Conservation (phyloP, 176 grass and related monocot species). For the Raddia distichophylla region DNA sequence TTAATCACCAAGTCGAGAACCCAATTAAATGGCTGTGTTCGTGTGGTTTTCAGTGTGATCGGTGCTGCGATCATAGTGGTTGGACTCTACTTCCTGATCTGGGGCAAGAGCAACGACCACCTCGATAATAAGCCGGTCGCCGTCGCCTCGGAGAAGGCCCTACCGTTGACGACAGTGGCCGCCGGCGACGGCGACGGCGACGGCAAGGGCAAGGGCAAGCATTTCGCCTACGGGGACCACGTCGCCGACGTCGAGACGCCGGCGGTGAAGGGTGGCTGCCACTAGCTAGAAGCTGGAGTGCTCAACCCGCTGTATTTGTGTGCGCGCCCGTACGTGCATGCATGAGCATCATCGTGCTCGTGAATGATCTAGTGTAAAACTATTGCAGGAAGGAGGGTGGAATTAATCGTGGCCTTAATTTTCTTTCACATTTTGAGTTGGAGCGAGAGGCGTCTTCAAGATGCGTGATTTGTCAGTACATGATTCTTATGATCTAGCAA, state of each 20-base stretch:
- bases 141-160: slow-evolving; percentile 38
- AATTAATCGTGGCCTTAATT: neutral
- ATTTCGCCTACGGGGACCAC: slow-evolving; percentile 16
- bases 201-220: slow-evolving; percentile 50
- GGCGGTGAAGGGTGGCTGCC: slow-evolving; percentile 31
- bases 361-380: neutral
- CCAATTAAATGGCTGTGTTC: neutral
- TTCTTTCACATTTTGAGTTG: neutral
- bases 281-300: neutral
- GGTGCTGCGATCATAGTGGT: slow-evolving; percentile 87
- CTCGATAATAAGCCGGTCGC: slow-evolving; percentile 41
- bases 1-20: neutral
- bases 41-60: slow-evolving; percentile 56
- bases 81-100: slow-evolving; percentile 93
- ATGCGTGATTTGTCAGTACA: neutral
- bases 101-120: slow-evolving; percentile 90
- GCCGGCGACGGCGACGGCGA: neutral
- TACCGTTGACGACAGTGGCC: slow-evolving; percentile 53
- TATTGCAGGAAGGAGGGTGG: neutral
- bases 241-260: slow-evolving; percentile 49
- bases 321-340: too few species aligned
- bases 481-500: neutral
- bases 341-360: neutral
- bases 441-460: neutral
- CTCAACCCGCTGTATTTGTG: neutral